Evolutionary conservation across 768 basidiomycete genomes (phyloP), one percentile per base, ranked within the genome.

Genomic region (Xerocomellus amylosporus): DNA sequence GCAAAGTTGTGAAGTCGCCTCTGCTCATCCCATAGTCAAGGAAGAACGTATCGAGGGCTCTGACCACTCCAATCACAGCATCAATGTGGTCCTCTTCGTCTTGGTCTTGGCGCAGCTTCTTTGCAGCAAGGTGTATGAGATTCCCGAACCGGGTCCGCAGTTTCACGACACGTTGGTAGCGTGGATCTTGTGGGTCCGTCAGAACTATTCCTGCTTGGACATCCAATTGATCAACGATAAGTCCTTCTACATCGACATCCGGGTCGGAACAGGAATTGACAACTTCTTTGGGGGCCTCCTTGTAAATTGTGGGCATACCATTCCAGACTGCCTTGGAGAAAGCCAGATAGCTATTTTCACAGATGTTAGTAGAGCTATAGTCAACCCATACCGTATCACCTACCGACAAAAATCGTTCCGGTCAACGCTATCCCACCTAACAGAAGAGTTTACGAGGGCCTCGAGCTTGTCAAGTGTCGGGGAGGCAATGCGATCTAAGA

Each of bases 391-490:
- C 33, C n/a, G 1, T 28, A 56, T 28, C 20, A 66, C 76, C 54
- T 70, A 87, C 82, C 93, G 82, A 73, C 94, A 97, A 64, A 92
- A 90, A 67, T 90, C 90, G 63, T 90, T 91, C 38, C 88, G 82
- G 56, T 80, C 76, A 40, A 81, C 71, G 53, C 73, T 81, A 62
- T 88, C 82, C 84, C 91, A 90, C 44, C 70, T 79, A 14, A 72
- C 70, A 8, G 81, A 78, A 8, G 62, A 58, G 22, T 75, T 73
- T 10, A 92, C 73, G 20, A 96, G 74, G 3, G 60, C 59, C 43
- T 93, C 88, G 2, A 98, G 76, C 48, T 80, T 81, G 53, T 82
- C 77, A 17, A 94, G 72, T 6, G 82, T 79, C 31, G 88, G 93
- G 28, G 76, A 73, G 37, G 79, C 79, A n/a, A 93, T 76, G 37